Percentiles rank a stretch among this genome's conserved stretches.
Conservation (phyloP, 1,139 yeast species). For the Tardiomyces depauwii region DNA sequence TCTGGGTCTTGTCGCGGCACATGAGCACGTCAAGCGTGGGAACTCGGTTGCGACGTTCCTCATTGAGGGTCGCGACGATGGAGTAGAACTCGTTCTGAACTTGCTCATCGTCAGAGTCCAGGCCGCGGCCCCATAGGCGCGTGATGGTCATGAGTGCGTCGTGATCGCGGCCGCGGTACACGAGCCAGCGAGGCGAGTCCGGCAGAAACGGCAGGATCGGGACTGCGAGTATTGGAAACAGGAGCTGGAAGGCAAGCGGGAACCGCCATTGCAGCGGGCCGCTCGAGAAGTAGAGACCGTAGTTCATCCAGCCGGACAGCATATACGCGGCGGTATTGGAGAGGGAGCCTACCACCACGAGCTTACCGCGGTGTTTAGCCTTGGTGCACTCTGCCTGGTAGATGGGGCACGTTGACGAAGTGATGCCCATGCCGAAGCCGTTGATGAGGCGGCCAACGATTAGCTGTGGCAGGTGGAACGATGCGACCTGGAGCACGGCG, state of each 20-base stretch:
- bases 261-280: slow-evolving; percentile 65
- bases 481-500: slow-evolving; percentile 70
- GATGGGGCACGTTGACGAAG: slow-evolving; percentile 72
- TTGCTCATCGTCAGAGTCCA: not conserved
- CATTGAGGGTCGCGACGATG: slow-evolving; percentile 14
- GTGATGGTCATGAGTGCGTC: slow-evolving; percentile 32
- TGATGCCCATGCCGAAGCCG: slow-evolving; percentile 74
- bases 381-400: slow-evolving; percentile 78
- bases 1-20: slow-evolving; percentile 2
- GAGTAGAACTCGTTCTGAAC: slow-evolving; percentile 1
- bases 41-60: slow-evolving; percentile 11
- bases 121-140: slow-evolving; percentile 13
- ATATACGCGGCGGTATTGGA: slow-evolving; percentile 17
- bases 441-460: slow-evolving; percentile 61
- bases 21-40: no score
- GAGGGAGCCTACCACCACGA: slow-evolving; percentile 41
- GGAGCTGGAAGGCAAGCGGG: slow-evolving; percentile 51
- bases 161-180: slow-evolving; percentile 39
- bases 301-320: slow-evolving; percentile 86
- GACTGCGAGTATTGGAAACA: slow-evolving; percentile 6
- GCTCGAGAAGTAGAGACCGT: slow-evolving; percentile 68
- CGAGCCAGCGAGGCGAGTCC: slow-evolving; percentile 68
- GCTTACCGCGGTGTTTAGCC: slow-evolving; percentile 61
- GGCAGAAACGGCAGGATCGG: slow-evolving; percentile 25
- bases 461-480: slow-evolving; percentile 63